phyloP scores from a whole-genome alignment of 164 flowering plant species.

The Sextonia rubra region DNA sequence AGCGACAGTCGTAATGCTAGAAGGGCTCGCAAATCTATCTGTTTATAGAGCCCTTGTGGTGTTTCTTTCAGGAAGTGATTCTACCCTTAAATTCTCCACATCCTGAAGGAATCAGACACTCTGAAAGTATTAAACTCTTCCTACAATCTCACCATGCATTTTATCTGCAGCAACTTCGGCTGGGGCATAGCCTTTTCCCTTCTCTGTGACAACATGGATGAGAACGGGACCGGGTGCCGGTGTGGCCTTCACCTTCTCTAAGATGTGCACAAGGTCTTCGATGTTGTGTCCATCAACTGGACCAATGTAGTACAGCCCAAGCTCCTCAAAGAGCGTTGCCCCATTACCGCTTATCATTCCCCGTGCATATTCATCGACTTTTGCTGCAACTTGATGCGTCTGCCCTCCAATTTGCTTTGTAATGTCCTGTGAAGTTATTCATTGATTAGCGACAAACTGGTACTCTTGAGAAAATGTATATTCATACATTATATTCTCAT shows the following conservation, averaged over 20 bases:
- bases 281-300: conserved; percentile 23
- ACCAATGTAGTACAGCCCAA: conserved; percentile 26
- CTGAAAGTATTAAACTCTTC: no score
- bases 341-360: conserved; percentile 14
- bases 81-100: no score
- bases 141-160: conserved; percentile 35
- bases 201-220: conserved; percentile 44
- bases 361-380: conserved; percentile 19
- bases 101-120: no score
- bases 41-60: no score
- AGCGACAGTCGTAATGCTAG: neutral
- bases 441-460: neutral
- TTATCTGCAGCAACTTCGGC: conserved; percentile 43
- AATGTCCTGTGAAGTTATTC: conserved; percentile 21
- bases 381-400: conserved; percentile 19
- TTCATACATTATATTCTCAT: neutral
- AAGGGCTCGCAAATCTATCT: no score
- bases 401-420: conserved; percentile 34
- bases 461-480: no score
- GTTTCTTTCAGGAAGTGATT: no score
- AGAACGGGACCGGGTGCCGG: conserved; percentile 47
- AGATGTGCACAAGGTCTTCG: conserved; percentile 34
- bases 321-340: conserved; percentile 20
- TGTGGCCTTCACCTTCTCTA: conserved; percentile 33
- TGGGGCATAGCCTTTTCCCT: conserved; percentile 52